These are phyloP conservation scores for Crithidia expoeki DNA, from an alignment of 208 protist genomes.

Conservation along the genomic window DNA sequence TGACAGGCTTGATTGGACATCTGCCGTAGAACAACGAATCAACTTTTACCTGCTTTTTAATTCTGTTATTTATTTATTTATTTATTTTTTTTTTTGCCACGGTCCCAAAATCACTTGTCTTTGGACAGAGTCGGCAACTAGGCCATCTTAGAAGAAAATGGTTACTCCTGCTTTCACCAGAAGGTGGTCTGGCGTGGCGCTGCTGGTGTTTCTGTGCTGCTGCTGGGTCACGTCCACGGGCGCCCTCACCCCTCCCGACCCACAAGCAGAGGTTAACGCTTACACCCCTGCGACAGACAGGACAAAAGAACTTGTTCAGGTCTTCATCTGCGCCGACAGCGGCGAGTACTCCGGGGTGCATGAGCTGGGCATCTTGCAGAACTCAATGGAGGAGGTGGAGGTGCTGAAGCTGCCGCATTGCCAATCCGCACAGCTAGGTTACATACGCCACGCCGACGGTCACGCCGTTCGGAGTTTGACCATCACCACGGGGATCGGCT, in stretches of 20 bases:
- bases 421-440: slow-evolving; percentile 48
- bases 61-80: too few relatives aligned
- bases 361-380: slow-evolving; percentile 49
- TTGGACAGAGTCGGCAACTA: too few relatives aligned
- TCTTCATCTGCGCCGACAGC: slow-evolving; percentile 60
- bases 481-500: slow-evolving; percentile 65
- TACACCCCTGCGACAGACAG: neutral
- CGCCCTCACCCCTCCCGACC: slow-evolving; percentile 5
- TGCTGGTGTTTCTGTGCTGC: slow-evolving; percentile 26
- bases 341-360: slow-evolving; percentile 38
- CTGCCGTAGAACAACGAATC: too few relatives aligned
- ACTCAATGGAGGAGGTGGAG: slow-evolving; percentile 33
- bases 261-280: neutral
- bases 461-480: slow-evolving; percentile 34
- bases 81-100: neutral
- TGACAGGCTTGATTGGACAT: too few relatives aligned
- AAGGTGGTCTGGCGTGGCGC: slow-evolving; percentile 5
- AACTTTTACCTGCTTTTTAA: too few relatives aligned
- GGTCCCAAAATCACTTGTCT: too few relatives aligned
- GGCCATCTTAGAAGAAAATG: neutral
- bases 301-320: slow-evolving; percentile 6
- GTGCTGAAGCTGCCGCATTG: slow-evolving; percentile 42
- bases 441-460: slow-evolving; percentile 41
- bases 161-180: neutral
- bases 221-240: slow-evolving; percentile 7